Base-by-base conservation (phyloP, 495 filamentous ascomycete species). In the Ascobolus immersus region DNA sequence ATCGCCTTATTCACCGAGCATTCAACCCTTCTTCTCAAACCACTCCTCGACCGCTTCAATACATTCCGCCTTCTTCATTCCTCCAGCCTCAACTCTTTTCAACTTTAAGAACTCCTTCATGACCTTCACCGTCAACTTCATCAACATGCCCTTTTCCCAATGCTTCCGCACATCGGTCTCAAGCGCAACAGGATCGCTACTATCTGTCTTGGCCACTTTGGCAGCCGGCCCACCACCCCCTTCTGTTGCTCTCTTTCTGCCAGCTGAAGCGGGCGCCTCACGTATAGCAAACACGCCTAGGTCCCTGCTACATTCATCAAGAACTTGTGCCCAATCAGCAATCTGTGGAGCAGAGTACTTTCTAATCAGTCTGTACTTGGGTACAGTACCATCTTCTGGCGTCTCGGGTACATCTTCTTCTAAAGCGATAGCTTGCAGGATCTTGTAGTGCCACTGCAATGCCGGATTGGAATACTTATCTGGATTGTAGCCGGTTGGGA, bases 401-500 rank as follows among this genome's bases (percentile, higher is more conserved):
- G 64, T 57, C 18, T 76, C 73, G 1, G 89, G 89, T 13, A 82
- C 50, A 31, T 93, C 86, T 47, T 99, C 89, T 20, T 91, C 81
- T 9, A 99, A 53, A 1, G 89, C 89, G 28, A 91, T 62, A 4
- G 77, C 78, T 51, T 99, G 89, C 3, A 99, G 57, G 26, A 94
- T 84, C 28, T 71, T 73, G 55, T 94, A 99, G 52, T 92, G 82
- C 89, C 89, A 99, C 59, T 99, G 89, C 33, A 99, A 64, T 1
- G 73, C 65, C 40, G 89, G 86, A 42, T 99, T 99, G 0, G 89
- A 78, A 46, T 94, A 94, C 48, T 75, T 84, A 2, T 56, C 51
- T 11, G 84, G 80, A 37, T 81, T 71, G 46, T 90, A 99, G 2
- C 66, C 82, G 42, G 76, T 80, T 0, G 89, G 89, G 8, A 99